phyloP scores from a whole-genome alignment of 2,329 filamentous ascomycete species.

The Aspergillus pseudoviridinutans region DNA sequence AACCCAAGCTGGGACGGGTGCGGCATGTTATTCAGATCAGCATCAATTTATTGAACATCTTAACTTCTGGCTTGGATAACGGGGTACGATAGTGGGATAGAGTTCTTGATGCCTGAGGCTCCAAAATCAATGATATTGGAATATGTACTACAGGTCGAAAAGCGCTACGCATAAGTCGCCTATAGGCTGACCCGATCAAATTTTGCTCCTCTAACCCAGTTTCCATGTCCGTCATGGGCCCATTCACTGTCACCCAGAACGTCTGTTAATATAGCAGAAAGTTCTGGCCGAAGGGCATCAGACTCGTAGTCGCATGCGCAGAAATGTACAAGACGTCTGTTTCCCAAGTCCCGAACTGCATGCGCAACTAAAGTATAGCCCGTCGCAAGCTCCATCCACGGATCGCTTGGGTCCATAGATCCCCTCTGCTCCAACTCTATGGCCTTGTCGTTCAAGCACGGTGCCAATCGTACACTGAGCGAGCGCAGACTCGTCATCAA shows the following conservation, averaged over 20 bases:
- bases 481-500: constrained; percentile 50
- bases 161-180: neutral
- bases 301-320: constrained; percentile 29
- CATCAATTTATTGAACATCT: neutral
- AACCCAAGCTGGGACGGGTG: neutral
- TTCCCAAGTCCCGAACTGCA: constrained; percentile 25
- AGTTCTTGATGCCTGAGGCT: neutral
- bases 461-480: constrained; percentile 53
- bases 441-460: constrained; percentile 30
- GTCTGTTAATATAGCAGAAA: constrained; percentile 22
- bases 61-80: neutral
- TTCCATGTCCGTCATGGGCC: constrained; percentile 27
- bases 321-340: constrained; percentile 21
- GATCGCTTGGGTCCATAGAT: constrained; percentile 40
- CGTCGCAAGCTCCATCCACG: constrained; percentile 54
- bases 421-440: constrained; percentile 38
- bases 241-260: constrained; percentile 23
- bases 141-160: neutral
- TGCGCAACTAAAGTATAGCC: constrained; percentile 47
- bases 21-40: neutral
- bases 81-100: neutral
- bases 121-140: neutral
- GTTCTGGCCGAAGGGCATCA: constrained; percentile 25
- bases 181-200: neutral
- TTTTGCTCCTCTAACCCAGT: constrained; percentile 22